Percentiles rank a stretch among this genome's conserved stretches.
These are phyloP conservation scores for Wickerhamiella alocasiicola DNA, from an alignment of 805 yeast genomes.

Conservation along the genomic window DNA sequence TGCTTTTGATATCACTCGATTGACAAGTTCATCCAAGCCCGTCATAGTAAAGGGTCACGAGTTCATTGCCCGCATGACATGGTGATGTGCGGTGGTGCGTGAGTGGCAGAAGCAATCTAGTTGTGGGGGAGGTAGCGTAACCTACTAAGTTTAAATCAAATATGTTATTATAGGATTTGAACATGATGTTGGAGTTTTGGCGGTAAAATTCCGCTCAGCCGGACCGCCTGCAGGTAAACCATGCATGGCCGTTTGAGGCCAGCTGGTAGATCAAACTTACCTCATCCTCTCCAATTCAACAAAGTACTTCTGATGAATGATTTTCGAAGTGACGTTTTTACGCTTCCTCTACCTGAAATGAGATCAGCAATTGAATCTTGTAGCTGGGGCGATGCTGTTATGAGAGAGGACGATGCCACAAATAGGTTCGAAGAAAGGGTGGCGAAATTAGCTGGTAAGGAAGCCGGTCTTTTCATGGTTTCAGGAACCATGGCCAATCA, in stretches of 20 bases:
- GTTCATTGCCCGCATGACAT: too few species aligned
- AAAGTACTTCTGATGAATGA: constrained; percentile 15
- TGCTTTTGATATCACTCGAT: too few species aligned
- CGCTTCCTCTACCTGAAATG: constrained; percentile 73
- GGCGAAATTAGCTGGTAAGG: constrained; percentile 61
- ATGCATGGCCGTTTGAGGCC: background rate
- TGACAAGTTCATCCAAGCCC: too few species aligned
- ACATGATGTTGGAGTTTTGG: too few species aligned
- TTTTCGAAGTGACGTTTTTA: constrained; percentile 62
- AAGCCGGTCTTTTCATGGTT: constrained; percentile 69
- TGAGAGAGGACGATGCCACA: constrained; percentile 69
- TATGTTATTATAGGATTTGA: too few species aligned
- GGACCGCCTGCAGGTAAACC: too few species aligned
- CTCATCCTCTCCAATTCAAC: background rate
- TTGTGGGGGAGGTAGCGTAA: too few species aligned
- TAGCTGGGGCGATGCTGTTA: constrained; percentile 79
- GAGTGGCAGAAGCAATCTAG: too few species aligned
- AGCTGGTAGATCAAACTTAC: background rate
- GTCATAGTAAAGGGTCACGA: too few species aligned
- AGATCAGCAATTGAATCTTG: constrained; percentile 43
- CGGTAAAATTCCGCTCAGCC: too few species aligned
- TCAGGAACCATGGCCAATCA: constrained; percentile 90
- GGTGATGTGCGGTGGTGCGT: too few species aligned
- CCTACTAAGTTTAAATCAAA: too few species aligned
- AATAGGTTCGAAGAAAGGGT: constrained; percentile 49